A percentile compares a stretch with the other conserved stretches of the same genome.
Evolutionary conservation across 441 rosid genomes (phyloP).

Genomic region (Geranium incanum): DNA sequence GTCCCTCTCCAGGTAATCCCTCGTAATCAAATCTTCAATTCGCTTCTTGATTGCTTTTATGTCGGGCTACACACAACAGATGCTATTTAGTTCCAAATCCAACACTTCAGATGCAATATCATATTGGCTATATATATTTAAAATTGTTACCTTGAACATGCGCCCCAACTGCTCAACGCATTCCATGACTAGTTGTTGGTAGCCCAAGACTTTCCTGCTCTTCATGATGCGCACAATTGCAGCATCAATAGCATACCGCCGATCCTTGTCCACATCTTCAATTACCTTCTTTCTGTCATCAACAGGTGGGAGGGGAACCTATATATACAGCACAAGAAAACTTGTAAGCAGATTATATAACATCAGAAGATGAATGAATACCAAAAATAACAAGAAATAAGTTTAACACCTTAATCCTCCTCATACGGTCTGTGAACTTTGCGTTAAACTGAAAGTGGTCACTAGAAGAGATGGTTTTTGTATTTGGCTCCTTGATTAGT

Average conservation of each 20-base stretch:
- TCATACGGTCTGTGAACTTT: constrained; percentile 75
- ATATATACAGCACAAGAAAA: not conserved
- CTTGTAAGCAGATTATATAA: not conserved
- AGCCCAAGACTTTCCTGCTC: constrained; percentile 72
- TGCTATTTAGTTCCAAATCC: too few relatives aligned
- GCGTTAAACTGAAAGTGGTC: constrained; percentile 71
- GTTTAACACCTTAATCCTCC: constrained; percentile 71
- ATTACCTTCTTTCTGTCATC: constrained; percentile 85
- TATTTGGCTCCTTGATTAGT: constrained; percentile 62
- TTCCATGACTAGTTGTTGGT: constrained; percentile 71
- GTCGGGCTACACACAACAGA: constrained; percentile 52
- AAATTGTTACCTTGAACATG: constrained; percentile 66
- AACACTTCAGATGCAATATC: too few relatives aligned
- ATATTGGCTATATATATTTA: too few relatives aligned
- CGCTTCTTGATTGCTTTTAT: constrained; percentile 88
- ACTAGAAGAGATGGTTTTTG: constrained; percentile 51
- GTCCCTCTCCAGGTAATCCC: constrained; percentile 54
- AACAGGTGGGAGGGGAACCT: constrained; percentile 93
- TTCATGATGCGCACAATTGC: constrained; percentile 97
- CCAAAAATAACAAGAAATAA: not conserved
- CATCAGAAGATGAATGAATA: not conserved
- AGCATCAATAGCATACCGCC: constrained; percentile 88
- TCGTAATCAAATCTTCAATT: constrained; percentile 78
- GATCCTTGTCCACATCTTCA: constrained; percentile 85
- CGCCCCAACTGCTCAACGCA: constrained; percentile 88